Evolutionary conservation across 1,284 basidiomycete genomes (phyloP), one percentile per base, ranked within the genome.

Genomic region (Papiliotrema fonsecae): DNA sequence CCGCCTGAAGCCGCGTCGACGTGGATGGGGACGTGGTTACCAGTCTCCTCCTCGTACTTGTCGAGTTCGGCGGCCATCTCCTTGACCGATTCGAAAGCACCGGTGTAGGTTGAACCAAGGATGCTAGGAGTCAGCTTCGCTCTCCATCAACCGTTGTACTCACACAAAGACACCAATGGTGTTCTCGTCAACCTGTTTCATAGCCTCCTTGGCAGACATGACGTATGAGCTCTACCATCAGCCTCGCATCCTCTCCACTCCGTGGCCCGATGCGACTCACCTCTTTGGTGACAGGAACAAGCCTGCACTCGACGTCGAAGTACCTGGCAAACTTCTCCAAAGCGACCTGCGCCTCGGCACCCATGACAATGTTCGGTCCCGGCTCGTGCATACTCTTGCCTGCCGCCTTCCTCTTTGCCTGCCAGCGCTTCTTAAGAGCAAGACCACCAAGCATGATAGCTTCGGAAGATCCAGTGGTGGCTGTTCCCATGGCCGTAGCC

Each of bases 381-480:
- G 88, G 88, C 57, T 89, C 85, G 62, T 90, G 82, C 48, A 88
- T 87, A 53, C 82, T 84, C 72, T 91, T 91, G 34, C 92, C 92
- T 1, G 81, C 82, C 1, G 82, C 85, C 75, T 91, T 92, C 72
- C 86, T 85, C 66, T 82, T 84, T 56, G 83, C 83, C 72, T 97
- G 92, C 93, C 93, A 97, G 42, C 84, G 80, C 64, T 86, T 87
- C 77, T 97, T 97, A 83, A 97, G 87, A 16, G 93, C 89, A 19
- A 97, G 81, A 38, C 91, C 92, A 16, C 89, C 92, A 6, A 96
- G 85, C 74, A 92, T 88, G 62, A 93, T 89, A 2, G 89, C 92
- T 73, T 96, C 91, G 19, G 75, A 92, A 0, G 88, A 91, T 6
- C 93, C 93, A 1, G 92, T 94, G 2, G 92, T 96, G 0, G 93